Percentiles rank a stretch among this genome's conserved stretches.
Conservation (phyloP, 2,329 filamentous ascomycete species). For the Chaetomium sp. region DNA sequence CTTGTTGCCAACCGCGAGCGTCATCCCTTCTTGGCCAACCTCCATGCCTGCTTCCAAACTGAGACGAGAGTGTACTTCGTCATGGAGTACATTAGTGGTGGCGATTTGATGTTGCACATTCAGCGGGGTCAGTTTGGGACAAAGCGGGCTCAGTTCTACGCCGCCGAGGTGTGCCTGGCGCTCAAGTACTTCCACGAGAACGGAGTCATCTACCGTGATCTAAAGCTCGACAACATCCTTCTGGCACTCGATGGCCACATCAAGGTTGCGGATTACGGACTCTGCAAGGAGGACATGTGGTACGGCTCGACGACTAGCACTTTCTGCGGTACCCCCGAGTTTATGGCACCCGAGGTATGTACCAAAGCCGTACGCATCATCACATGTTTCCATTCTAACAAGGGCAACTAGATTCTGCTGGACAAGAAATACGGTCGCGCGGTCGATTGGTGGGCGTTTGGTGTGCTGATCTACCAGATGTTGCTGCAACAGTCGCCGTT, state of each 20-base stretch:
- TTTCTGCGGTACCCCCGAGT: conserved; percentile 99
- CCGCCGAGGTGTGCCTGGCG: conserved; percentile 93
- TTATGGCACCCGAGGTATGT: conserved; percentile 94
- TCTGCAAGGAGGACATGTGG: conserved; percentile 99
- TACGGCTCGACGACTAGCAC: conserved; percentile 95
- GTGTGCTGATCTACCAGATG: conserved; percentile 99
- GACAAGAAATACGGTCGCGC: conserved; percentile 98
- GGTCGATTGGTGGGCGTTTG: conserved; percentile 99
- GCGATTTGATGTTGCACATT: conserved; percentile 98
- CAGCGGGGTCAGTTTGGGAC: conserved; percentile 94
- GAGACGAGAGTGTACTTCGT: conserved; percentile 99
- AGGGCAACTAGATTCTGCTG: conserved; percentile 70
- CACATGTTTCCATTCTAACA: conserved; percentile 44
- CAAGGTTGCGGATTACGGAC: conserved; percentile 97
- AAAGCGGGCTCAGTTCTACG: conserved; percentile 98
- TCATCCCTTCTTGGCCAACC: conserved; percentile 90
- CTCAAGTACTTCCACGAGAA: conserved; percentile 99
- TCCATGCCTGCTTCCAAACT: conserved; percentile 98
- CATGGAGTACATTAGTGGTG: conserved; percentile 99
- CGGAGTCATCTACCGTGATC: conserved; percentile 95
- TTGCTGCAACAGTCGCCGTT: conserved; percentile 97
- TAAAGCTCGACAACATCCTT: conserved; percentile 92
- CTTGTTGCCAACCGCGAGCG: conserved; percentile 95
- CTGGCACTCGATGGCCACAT: conserved; percentile 95
- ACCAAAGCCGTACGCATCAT: background rate